Percentiles rank a stretch among this genome's conserved stretches.
Conservation (phyloP, 257 asterid genomes). For the Solanum chaucha region DNA sequence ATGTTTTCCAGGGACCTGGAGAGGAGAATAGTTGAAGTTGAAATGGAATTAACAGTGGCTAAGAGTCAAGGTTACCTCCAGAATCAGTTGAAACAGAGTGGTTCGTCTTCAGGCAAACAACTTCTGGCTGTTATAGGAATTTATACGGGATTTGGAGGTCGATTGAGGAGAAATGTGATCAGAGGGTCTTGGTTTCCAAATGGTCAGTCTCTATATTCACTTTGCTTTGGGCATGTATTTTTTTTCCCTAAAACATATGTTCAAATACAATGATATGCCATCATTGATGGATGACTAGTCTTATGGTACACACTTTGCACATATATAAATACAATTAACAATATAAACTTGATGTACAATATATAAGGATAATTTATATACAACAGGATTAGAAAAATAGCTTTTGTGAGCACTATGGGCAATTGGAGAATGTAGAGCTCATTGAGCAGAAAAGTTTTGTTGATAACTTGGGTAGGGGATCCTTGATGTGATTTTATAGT, state of each 20-base stretch:
- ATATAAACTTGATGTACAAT: background rate
- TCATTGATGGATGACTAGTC: background rate
- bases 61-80: constrained; percentile 91
- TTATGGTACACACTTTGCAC: background rate
- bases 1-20: constrained; percentile 47
- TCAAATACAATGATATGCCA: background rate
- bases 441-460: background rate
- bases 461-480: background rate
- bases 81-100: constrained; percentile 49
- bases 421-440: background rate
- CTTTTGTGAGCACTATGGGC: background rate
- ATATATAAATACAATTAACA: background rate
- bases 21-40: constrained; percentile 70
- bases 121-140: constrained; percentile 81
- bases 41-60: constrained; percentile 85
- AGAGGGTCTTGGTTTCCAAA: constrained; percentile 82
- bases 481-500: background rate
- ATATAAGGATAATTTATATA: background rate
- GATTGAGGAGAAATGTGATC: constrained; percentile 52
- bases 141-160: constrained; percentile 82
- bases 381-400: background rate
- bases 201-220: constrained; percentile 31
- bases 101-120: constrained; percentile 41
- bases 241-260: background rate
- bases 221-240: background rate